A percentile compares a stretch with the other conserved stretches of the same genome.
Conservation (phyloP, 2,329 filamentous ascomycete genomes). For the Penicillium griseofulvum region DNA sequence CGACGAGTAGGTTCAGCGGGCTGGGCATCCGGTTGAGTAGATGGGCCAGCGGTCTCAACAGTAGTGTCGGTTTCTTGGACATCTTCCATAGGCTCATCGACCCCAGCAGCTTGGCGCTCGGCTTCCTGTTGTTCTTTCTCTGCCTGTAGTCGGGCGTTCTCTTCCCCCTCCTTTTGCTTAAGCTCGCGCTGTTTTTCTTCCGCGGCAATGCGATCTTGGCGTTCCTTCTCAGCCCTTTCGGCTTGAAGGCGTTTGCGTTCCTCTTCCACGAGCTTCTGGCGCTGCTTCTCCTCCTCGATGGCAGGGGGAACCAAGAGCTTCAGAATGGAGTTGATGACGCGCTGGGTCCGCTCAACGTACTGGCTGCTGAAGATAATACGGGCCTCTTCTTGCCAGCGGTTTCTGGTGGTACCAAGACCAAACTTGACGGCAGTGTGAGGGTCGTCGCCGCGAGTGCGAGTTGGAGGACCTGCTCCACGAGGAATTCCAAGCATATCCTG, state of each 20-base stretch:
- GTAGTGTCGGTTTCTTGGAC: slow-evolving; percentile 57
- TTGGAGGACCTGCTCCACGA: slow-evolving; percentile 25
- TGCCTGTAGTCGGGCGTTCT: slow-evolving; percentile 59
- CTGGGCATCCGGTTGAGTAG: slow-evolving; percentile 45
- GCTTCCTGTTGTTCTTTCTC: slow-evolving; percentile 62
- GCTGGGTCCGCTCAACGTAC: slow-evolving; percentile 66
- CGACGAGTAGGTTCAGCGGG: slow-evolving; percentile 55
- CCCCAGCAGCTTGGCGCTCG: slow-evolving; percentile 34
- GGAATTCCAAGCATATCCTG: slow-evolving; percentile 47
- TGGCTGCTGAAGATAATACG: slow-evolving; percentile 74
- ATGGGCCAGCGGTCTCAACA: slow-evolving; percentile 31
- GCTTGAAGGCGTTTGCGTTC: slow-evolving; percentile 59
- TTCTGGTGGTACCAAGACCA: slow-evolving; percentile 65
- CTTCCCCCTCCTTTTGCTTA: slow-evolving; percentile 64
- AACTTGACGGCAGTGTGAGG: slow-evolving; percentile 73
- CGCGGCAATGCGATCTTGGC: slow-evolving; percentile 62
- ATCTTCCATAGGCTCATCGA: slow-evolving; percentile 70
- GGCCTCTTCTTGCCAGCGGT: slow-evolving; percentile 86
- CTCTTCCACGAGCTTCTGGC: slow-evolving; percentile 59
- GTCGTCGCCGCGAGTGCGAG: slow-evolving; percentile 44
- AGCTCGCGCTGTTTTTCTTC: slow-evolving; percentile 73
- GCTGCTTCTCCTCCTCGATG: slow-evolving; percentile 73
- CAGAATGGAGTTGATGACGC: slow-evolving; percentile 67
- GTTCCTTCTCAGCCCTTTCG: slow-evolving; percentile 58
- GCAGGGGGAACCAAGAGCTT: slow-evolving; percentile 77